phyloP scores from a whole-genome alignment of 257 asterid species.

The Nicotiana obtusifolia region DNA sequence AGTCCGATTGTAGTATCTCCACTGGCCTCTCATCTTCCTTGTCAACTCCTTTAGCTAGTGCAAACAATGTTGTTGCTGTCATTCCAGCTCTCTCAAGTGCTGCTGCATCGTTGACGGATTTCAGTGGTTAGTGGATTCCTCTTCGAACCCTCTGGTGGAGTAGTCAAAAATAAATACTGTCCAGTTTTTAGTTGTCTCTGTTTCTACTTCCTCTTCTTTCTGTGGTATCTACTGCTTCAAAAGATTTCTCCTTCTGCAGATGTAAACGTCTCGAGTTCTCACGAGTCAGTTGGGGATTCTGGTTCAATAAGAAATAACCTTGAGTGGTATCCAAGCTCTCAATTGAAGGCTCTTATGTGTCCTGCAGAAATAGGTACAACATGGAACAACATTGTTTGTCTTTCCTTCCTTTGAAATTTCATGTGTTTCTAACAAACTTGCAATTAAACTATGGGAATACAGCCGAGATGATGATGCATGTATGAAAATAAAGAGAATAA shows the following conservation, averaged over 20 bases:
- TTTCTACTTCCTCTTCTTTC: not conserved
- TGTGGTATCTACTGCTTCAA: not conserved
- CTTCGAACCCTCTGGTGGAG: constrained; percentile 7
- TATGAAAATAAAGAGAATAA: not conserved
- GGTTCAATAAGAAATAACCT: constrained; percentile 18
- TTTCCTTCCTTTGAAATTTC: not conserved
- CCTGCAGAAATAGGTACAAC: constrained; percentile 36
- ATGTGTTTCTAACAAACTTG: constrained; percentile 9
- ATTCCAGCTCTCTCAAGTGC: constrained; percentile 16
- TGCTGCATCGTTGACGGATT: constrained; percentile 10
- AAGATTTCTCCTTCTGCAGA: constrained; percentile 18
- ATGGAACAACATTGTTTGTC: not conserved
- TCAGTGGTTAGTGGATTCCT: constrained; percentile 40
- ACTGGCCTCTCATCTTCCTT: constrained; percentile 19
- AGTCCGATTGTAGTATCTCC: constrained; percentile 17
- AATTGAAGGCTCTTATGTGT: constrained; percentile 2
- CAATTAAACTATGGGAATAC: not conserved
- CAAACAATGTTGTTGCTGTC: constrained; percentile 20
- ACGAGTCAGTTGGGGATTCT: constrained; percentile 12
- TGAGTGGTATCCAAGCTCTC: constrained; percentile 16
- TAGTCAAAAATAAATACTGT: not conserved
- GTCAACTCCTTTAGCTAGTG: constrained; percentile 10
- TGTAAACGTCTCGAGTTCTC: constrained; percentile 9
- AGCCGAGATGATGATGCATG: not conserved
- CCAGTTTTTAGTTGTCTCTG: not conserved